Base-by-base conservation (phyloP, 306 rosid species). In the Benincasa hispida region DNA sequence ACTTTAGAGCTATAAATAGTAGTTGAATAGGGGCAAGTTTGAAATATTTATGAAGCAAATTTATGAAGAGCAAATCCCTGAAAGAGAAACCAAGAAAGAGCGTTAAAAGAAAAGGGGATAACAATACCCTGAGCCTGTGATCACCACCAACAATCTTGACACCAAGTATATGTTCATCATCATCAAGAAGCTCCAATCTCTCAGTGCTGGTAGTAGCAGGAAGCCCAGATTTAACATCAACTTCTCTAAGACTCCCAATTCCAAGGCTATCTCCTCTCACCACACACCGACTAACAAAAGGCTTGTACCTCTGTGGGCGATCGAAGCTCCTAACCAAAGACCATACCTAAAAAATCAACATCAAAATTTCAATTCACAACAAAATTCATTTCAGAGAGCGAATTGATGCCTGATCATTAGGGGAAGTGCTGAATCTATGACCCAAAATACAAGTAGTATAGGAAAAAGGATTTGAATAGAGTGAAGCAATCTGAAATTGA, bases 121-220 rank as follows among this genome's bases (percentile, higher is more conserved):
- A 53, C 15, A 82, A 78, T 84, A 89, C 94, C 87, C 75, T 85
- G 34, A 89, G 90, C 74, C 94, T 86, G 37, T 89, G 94, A 79
- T 89, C 94, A n/a, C 94, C 94, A 8, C 94, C 94, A 78, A 89
- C 90, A 77, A 89, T 84, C 32, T 80, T 86, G 42, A 89, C 81
- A 50, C 91, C 87, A 70, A 89, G 88, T 78, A 89, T 89, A 83
- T 89, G 94, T 63, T 87, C 91, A 15, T 89, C 87, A 77, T 89
- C 94, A 81, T 89, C 87, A 77, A 89, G 88, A 28, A 84, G 90
- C 58, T 89, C 94, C 88, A 89, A 79, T 59, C 91, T 87, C 85
- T 89, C 94, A 24, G 94, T 89, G 75, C 91, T 89, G 24, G 91
- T 89, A 14, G 94, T 89, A 27, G 94, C 94, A 48, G 94, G 94